Conservation (phyloP, 305 asterid genomes). For the Plantago lanceolata region DNA sequence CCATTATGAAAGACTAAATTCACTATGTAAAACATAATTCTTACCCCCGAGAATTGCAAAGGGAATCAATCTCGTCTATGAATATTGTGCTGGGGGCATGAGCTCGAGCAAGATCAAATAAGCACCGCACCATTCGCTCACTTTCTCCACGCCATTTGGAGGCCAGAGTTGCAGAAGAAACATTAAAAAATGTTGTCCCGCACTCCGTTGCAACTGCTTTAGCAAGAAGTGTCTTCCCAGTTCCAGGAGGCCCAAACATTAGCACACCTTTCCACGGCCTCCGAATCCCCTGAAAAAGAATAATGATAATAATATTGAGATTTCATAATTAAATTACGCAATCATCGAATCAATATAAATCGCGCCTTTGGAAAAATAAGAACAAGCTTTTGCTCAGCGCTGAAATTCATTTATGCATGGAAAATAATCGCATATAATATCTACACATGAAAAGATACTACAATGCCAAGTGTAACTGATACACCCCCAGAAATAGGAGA, state of each 20-base stretch:
- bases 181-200: conserved; percentile 92
- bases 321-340: conserved; percentile 5
- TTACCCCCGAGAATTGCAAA: conserved; percentile 95
- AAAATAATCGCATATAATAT: no score
- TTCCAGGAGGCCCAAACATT: conserved; percentile 99
- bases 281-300: conserved; percentile 73
- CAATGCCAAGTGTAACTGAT: no score
- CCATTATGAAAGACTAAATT: no score
- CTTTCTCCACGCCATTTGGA: conserved; percentile 97
- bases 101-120: conserved; percentile 94
- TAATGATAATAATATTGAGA: neutral
- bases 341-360: neutral
- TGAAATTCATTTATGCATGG: neutral
- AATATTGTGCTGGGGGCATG: conserved; percentile 97
- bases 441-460: no score
- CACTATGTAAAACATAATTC: conserved; percentile 18
- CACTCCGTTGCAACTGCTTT: conserved; percentile 99
- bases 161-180: conserved; percentile 91
- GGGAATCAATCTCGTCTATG: conserved; percentile 97
- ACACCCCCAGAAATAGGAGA: no score
- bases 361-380: conserved; percentile 2
- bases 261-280: conserved; percentile 99
- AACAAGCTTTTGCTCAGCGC: neutral
- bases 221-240: conserved; percentile 96
- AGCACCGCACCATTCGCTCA: conserved; percentile 87